Conservation (phyloP, 2,329 filamentous ascomycete species). For the Venturia carpophila region DNA sequence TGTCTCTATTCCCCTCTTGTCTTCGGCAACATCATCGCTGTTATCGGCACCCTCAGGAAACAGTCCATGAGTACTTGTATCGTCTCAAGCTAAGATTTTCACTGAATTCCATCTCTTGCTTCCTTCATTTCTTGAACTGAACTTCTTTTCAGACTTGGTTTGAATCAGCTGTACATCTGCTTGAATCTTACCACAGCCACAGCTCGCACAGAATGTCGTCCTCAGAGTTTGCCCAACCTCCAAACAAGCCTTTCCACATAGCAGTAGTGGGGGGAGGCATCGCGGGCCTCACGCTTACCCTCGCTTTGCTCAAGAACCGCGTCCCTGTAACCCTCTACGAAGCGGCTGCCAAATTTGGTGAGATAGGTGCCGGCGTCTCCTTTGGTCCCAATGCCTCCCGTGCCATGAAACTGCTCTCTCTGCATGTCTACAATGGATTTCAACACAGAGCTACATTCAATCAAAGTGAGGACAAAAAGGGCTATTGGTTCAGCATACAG, state of each 20-base stretch:
- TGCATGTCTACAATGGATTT: conserved; percentile 38
- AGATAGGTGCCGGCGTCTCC: conserved; percentile 52
- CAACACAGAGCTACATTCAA: conserved; percentile 36
- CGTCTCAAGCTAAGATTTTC: background rate
- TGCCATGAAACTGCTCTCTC: conserved; percentile 47
- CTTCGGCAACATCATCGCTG: background rate
- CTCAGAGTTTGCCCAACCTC: conserved; percentile 21
- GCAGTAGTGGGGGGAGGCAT: conserved; percentile 55
- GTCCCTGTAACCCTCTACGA: conserved; percentile 49
- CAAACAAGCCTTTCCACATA: conserved; percentile 27
- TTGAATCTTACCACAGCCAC: background rate
- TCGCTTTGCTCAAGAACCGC: conserved; percentile 42
- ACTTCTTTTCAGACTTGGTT: background rate
- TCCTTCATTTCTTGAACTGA: background rate
- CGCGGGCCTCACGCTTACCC: conserved; percentile 47
- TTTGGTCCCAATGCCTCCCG: conserved; percentile 49
- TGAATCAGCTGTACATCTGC: background rate
- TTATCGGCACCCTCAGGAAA: background rate
- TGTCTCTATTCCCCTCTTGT: background rate
- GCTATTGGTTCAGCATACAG: conserved; percentile 38
- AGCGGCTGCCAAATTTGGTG: conserved; percentile 45
- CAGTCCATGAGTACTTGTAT: background rate
- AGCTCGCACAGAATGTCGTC: background rate
- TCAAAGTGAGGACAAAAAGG: conserved; percentile 28
- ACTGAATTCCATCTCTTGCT: background rate